phyloP scores from a whole-genome alignment of 192 early-diverging fungal species.

The Coemansia sp. region DNA sequence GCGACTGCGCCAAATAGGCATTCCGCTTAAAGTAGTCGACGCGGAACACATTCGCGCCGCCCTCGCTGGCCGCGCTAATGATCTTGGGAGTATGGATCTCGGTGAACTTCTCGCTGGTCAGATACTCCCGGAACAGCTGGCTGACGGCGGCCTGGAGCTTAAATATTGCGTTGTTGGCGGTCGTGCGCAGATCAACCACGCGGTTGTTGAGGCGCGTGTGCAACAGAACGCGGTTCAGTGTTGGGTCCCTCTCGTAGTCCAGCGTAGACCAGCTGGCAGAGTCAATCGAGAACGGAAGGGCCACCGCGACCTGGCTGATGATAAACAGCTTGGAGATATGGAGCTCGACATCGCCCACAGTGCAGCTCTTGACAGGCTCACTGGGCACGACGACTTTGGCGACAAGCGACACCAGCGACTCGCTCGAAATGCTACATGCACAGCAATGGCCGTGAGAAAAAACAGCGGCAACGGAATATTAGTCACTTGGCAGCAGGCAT shows the following conservation, averaged over 20 bases:
- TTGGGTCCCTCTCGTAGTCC: slow-evolving; percentile 70
- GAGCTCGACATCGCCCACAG: slow-evolving; percentile 90
- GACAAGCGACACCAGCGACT: slow-evolving; percentile 89
- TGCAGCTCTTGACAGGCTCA: slow-evolving; percentile 89
- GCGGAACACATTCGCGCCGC: slow-evolving; percentile 97
- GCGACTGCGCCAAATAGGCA: slow-evolving; percentile 96
- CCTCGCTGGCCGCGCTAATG: slow-evolving; percentile 88
- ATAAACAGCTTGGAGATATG: slow-evolving; percentile 72
- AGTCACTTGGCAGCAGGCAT: background rate
- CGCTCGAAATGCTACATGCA: slow-evolving; percentile 64
- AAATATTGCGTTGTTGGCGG: slow-evolving; percentile 97
- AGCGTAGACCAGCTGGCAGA: slow-evolving; percentile 84
- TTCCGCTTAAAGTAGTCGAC: slow-evolving; percentile 94
- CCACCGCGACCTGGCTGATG: slow-evolving; percentile 67
- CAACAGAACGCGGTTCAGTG: slow-evolving; percentile 74
- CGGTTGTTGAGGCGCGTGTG: slow-evolving; percentile 95
- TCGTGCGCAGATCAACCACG: slow-evolving; percentile 90
- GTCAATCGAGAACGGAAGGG: slow-evolving; percentile 89
- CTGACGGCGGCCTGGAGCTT: slow-evolving; percentile 91
- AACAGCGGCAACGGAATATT: background rate
- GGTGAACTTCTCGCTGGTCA: slow-evolving; percentile 74
- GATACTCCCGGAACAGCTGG: slow-evolving; percentile 93
- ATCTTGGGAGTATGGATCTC: slow-evolving; percentile 99
- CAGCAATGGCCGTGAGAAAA: background rate
- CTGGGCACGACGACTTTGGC: slow-evolving; percentile 73